A percentile compares a stretch with the other conserved stretches of the same genome.
Conservation (phyloP, 495 filamentous ascomycete species). For the Penicillium dipodomyicola region DNA sequence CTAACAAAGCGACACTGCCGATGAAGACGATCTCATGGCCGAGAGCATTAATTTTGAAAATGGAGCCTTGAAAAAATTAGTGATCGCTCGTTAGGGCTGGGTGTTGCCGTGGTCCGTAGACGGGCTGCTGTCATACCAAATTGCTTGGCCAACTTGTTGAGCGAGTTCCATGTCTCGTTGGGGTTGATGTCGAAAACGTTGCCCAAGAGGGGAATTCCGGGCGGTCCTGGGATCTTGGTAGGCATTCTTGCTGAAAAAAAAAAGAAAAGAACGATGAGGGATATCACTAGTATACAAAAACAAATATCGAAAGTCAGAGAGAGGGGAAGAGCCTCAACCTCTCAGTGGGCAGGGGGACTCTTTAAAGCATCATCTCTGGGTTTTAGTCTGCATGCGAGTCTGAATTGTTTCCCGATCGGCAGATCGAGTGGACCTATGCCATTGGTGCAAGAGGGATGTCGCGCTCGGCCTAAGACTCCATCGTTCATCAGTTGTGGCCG, state of each 20-base stretch:
- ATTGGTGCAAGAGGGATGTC: conserved; percentile 12
- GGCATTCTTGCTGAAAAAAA: conserved; percentile 18
- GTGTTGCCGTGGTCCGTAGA: conserved; percentile 11
- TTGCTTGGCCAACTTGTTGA: conserved; percentile 61
- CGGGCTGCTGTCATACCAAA: conserved; percentile 48
- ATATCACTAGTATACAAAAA: conserved; percentile 15
- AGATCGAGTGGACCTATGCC: conserved; percentile 21
- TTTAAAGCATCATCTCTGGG: conserved; percentile 14
- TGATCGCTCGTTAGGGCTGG: neutral
- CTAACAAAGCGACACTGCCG: conserved; percentile 54
- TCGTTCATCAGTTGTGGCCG: conserved; percentile 26
- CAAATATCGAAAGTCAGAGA: neutral
- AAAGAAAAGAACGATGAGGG: neutral
- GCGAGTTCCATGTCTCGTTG: conserved; percentile 59
- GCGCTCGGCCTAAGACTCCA: conserved; percentile 18
- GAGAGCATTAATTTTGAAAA: conserved; percentile 65
- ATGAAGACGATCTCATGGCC: conserved; percentile 53
- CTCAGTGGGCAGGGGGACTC: conserved; percentile 9
- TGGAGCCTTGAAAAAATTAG: conserved; percentile 48
- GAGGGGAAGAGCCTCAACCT: conserved; percentile 5
- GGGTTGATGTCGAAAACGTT: conserved; percentile 65
- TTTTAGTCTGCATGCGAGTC: conserved; percentile 21
- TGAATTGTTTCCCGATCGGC: conserved; percentile 22
- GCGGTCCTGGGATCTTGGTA: conserved; percentile 22
- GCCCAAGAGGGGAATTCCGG: conserved; percentile 59